Evolutionary conservation across 1,139 yeast species (phyloP), one percentile per base, ranked within the genome.

Genomic region (Geotrichum aggregatum): DNA sequence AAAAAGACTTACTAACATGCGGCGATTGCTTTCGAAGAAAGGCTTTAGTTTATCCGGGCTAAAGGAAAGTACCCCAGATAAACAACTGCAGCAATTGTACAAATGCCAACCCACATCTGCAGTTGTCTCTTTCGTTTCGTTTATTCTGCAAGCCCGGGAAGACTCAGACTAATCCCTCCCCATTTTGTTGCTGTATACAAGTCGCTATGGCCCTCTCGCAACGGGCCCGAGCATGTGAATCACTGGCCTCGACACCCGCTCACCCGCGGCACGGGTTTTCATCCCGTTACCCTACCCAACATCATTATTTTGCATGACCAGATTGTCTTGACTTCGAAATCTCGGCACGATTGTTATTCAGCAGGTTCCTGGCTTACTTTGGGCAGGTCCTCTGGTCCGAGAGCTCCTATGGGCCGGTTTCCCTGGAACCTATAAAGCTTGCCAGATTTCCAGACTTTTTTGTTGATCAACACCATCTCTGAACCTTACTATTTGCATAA

Each of bases 341-440:
- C 36, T 34, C 8, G 36, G 18, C 18, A 34, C 7, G 36, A 34
- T n/a, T 16, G 36, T 34, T 34, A 34, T 34, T 34, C 36, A 34
- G 36, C 36, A 34, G 19, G 16, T 16, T 34, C 14, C 18, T 31
- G 16, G 18, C 11, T 36, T 11, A 36, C 3, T 11, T 18, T 19
- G 18, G 19, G 19, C 16, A 18, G 26, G 41, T 36, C 41, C 41
- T 36, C 41, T 36, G 22, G 41, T 36, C 41, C 41, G 41, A 36
- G n/a, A 36, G 36, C 19, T 21, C 41, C 41, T 6, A 36, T 36
- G 22, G 41, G 22, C 41, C 41, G 41, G 41, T 7, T 8, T 11
- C 40, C 40, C 40, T 6, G 21, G 40, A 14, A 10, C 18, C 21
- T 36, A 36, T 36, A 36, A 36, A 36, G 41, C 6, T 14, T 5